Conservation (phyloP, 75 land plant genomes). For the Selaginella tamariscina region DNA sequence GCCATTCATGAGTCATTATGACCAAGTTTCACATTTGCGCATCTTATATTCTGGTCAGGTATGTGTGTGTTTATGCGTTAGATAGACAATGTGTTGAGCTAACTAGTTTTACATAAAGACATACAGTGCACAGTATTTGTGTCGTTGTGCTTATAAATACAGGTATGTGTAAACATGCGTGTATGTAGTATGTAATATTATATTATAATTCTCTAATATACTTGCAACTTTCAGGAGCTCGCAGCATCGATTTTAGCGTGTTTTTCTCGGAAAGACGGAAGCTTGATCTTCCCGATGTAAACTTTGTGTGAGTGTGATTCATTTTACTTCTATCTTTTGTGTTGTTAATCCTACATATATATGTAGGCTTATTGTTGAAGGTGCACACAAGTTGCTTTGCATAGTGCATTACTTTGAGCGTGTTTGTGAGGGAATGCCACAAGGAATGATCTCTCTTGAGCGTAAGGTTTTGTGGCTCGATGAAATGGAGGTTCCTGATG, state of each 20-base stretch:
- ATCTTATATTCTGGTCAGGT: too few species aligned
- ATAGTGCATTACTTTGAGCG: constrained; percentile 74
- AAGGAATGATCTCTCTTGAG: constrained; percentile 68
- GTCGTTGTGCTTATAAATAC: constrained; percentile 26
- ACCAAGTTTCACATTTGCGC: too few species aligned
- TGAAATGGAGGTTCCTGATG: neutral
- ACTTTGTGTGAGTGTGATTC: constrained; percentile 16
- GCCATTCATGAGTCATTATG: too few species aligned
- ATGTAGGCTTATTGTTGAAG: neutral
- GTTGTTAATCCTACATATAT: too few species aligned
- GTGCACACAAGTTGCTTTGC: constrained; percentile 53
- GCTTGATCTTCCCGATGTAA: constrained; percentile 43
- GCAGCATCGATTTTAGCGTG: constrained; percentile 63
- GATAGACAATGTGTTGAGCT: too few species aligned
- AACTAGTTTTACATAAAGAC: too few species aligned
- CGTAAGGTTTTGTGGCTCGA: constrained; percentile 56
- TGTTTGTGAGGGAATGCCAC: constrained; percentile 50
- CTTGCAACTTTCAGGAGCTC: constrained; percentile 57
- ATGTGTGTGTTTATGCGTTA: too few species aligned
- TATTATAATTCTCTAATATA: too few species aligned
- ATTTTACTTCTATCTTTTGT: neutral
- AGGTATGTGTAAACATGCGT: too few species aligned
- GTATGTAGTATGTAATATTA: too few species aligned
- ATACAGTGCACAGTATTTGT: too few species aligned
- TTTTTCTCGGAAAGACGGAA: constrained; percentile 46